phyloP scores from a whole-genome alignment of 768 basidiomycete species.

The Lactarius akahatsu region DNA sequence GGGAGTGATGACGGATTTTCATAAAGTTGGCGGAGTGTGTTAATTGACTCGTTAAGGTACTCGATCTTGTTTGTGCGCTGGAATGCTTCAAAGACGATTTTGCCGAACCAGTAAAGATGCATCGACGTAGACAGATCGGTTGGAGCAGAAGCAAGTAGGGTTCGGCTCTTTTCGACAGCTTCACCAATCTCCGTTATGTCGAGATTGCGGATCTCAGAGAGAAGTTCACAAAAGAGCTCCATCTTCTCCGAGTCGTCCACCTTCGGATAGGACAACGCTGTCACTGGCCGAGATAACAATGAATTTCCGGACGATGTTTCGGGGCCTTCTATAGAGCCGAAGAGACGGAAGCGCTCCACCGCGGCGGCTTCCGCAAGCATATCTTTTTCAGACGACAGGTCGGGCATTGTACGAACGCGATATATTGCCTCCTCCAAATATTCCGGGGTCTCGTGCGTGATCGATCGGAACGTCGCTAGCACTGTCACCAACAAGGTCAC shows the following conservation, averaged over 20 bases:
- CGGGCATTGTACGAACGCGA: neutral
- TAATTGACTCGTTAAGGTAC: neutral
- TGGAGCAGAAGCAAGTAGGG: neutral
- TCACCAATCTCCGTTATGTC: neutral
- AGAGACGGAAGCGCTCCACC: too few relatives aligned
- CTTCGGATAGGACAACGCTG: too few relatives aligned
- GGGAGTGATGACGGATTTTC: neutral
- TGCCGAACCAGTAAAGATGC: neutral
- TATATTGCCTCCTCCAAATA: neutral
- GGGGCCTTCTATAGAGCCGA: too few relatives aligned
- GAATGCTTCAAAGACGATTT: neutral
- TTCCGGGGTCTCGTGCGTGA: neutral
- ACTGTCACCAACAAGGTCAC: neutral
- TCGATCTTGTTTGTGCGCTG: neutral
- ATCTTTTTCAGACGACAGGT: neutral
- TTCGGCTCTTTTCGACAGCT: neutral
- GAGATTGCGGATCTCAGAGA: accelerated
- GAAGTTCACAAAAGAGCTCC: accelerated
- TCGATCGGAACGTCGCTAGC: neutral
- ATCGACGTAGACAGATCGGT: too few relatives aligned
- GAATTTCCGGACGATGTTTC: neutral
- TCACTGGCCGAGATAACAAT: neutral
- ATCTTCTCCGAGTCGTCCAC: neutral
- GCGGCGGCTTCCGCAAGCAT: too few relatives aligned
- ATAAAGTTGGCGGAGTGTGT: neutral